A percentile compares a stretch with the other conserved stretches of the same genome.
Evolutionary conservation across 208 protist species (phyloP).

Genomic region (Crithidia fasciculata): DNA sequence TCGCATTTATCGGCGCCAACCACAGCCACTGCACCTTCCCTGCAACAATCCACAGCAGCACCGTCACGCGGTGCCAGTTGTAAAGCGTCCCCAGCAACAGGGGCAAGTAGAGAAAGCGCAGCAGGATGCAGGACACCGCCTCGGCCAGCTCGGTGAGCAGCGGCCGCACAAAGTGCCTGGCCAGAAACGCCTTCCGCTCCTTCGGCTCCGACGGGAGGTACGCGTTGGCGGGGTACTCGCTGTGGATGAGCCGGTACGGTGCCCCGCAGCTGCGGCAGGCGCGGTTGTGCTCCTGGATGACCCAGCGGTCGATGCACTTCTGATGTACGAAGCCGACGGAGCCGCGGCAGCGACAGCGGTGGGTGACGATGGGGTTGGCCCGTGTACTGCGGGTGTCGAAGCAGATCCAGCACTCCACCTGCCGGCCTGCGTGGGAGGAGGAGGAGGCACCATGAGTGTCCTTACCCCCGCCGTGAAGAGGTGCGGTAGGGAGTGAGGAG

Average conservation of each 20-base stretch:
- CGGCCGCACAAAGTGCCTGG: constrained; percentile 18
- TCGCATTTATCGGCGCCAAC: background rate
- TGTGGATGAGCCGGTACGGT: constrained; percentile 50
- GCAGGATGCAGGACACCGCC: constrained; percentile 7
- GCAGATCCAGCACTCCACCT: constrained; percentile 77
- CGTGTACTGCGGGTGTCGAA: constrained; percentile 37
- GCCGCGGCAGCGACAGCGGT: constrained; percentile 63
- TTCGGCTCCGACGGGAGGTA: constrained; percentile 18
- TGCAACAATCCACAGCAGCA: constrained; percentile 16
- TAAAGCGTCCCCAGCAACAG: constrained; percentile 34
- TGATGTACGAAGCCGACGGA: constrained; percentile 68
- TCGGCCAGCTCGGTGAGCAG: constrained; percentile 20
- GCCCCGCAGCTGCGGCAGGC: constrained; percentile 62
- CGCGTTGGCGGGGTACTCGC: constrained; percentile 21
- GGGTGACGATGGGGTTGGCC: constrained; percentile 54
- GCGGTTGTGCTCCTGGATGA: constrained; percentile 52
- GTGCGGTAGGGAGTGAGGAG: background rate
- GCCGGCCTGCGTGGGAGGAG: background rate
- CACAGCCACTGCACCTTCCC: background rate
- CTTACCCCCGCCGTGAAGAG: background rate
- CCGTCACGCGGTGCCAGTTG: constrained; percentile 13
- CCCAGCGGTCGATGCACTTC: constrained; percentile 76
- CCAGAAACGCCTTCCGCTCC: constrained; percentile 19
- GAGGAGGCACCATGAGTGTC: background rate
- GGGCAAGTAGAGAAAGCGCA: constrained; percentile 39